These are phyloP conservation scores for Auriculariales sp. DNA, from an alignment of 768 basidiomycete species.

Conservation along the genomic window DNA sequence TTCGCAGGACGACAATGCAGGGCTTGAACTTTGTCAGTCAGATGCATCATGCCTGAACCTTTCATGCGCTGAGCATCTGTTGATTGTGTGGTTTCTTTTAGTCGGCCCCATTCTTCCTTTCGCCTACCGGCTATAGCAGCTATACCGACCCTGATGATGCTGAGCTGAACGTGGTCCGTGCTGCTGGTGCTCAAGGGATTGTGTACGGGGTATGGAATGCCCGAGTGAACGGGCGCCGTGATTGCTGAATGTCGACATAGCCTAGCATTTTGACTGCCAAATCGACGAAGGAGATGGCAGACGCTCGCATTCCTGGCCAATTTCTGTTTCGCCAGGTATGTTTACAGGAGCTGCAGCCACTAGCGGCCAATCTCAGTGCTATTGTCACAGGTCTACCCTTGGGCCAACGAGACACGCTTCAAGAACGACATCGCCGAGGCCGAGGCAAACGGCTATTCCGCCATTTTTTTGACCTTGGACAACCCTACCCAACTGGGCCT, in stretches of 20 bases:
- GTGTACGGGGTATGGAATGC: slow-evolving; percentile 19
- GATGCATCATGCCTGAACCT: too few relatives aligned
- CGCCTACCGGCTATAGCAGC: slow-evolving; percentile 24
- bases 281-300: slow-evolving; percentile 15
- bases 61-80: too few relatives aligned
- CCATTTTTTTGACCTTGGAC: slow-evolving; percentile 22
- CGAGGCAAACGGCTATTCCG: slow-evolving; percentile 16
- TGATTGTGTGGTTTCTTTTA: too few relatives aligned
- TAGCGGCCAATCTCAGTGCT: too few relatives aligned
- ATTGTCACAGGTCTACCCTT: slow-evolving; percentile 15
- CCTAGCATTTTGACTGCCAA: slow-evolving; percentile 16
- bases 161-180: slow-evolving; percentile 28
- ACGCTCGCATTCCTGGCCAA: slow-evolving; percentile 11
- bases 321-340: slow-evolving; percentile 18
- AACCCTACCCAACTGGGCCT: slow-evolving; percentile 19
- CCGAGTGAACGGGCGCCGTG: neutral
- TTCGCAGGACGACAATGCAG: slow-evolving; percentile 13
- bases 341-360: too few relatives aligned
- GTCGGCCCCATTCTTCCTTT: slow-evolving; percentile 29
- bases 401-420: slow-evolving; percentile 7
- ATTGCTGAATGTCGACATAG: slow-evolving; percentile 3
- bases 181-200: slow-evolving; percentile 26
- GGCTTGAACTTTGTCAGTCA: slow-evolving; percentile 16
- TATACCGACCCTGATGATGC: slow-evolving; percentile 31
- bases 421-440: slow-evolving; percentile 14